Base-by-base conservation (phyloP, 352 stramenopile species). In the Phytophthora pisi region DNA sequence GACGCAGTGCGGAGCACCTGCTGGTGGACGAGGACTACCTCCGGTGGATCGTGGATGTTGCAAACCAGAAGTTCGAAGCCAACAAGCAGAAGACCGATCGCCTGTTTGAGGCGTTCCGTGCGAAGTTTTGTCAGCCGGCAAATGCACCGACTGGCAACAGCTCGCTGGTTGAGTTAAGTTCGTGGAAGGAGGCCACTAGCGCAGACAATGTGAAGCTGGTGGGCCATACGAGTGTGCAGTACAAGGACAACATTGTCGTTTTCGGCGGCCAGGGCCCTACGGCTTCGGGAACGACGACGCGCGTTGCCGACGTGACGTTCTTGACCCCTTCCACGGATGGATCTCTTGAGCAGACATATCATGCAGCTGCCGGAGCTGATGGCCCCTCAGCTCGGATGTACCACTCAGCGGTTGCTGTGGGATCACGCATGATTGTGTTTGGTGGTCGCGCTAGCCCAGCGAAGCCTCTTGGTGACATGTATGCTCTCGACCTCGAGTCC, bases 61-160 rank as follows among this genome's bases (percentile, higher is more conserved):
- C 88, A n/a, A 95, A 95, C 62, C 83, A 92, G 36, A 95, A 96
- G 67, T 96, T 96, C 56, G 54, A 68, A n/a, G 78, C 78, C 6
- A 96, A 93, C 66, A 82, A 86, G 26, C 73, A 70, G 23, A 92
- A 92, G 51, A 93, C 85, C 0, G 78, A 93, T 57, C 77, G 81
- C 51, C 71, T 96, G 20, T 86, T 87, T 57, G 74, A 82, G 3
- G 75, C 83, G 18, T 91, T 93, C 34, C 63, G 60, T 2, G 61
- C 70, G 4, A 82, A 68, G 50, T 91, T 92, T 50, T 75, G 59
- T n/a, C 51, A 67, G 20, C 63, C 59, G 4, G 11, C 20, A 28
- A 57, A 47, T 15, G n/a, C 23, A 24, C 24, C 60, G 40, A 10
- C 2, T 51, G 36, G 10, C 13, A 55, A 13, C 6, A 42, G 30